phyloP scores from a whole-genome alignment of 257 asterid species.

The Agastache rugosa region DNA sequence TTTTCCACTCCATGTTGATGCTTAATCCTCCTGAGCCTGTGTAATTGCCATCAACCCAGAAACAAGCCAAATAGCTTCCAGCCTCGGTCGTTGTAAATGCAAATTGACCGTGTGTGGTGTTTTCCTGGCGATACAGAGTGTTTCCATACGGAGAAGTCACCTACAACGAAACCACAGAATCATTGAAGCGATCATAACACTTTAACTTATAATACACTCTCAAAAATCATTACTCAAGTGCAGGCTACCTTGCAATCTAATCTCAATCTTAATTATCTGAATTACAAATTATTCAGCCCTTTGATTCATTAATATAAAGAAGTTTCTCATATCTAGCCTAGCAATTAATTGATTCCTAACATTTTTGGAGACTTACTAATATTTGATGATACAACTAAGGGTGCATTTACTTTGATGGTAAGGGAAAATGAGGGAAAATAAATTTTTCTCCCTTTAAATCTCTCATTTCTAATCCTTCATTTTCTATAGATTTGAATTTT shows the following conservation, averaged over 20 bases:
- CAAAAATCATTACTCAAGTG: too few relatives aligned
- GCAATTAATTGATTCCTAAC: background rate
- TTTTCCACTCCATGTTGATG: slow-evolving; percentile 59
- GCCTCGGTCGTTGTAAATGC: slow-evolving; percentile 60
- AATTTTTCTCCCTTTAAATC: too few relatives aligned
- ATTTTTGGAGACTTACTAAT: too few relatives aligned
- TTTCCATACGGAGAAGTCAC: slow-evolving; percentile 65
- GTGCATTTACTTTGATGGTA: too few relatives aligned
- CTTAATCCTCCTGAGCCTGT: slow-evolving; percentile 43
- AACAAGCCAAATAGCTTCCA: slow-evolving; percentile 62
- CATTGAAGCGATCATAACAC: background rate
- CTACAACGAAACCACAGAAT: slow-evolving; percentile 39
- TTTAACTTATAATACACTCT: too few relatives aligned
- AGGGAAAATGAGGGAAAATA: too few relatives aligned
- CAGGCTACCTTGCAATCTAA: too few relatives aligned
- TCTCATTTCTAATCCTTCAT: too few relatives aligned
- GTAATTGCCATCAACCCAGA: slow-evolving; percentile 46
- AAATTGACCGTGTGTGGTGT: slow-evolving; percentile 52
- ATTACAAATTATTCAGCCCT: background rate
- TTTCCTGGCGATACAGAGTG: slow-evolving; percentile 50
- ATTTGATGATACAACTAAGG: too few relatives aligned
- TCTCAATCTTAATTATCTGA: background rate
- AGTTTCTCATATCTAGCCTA: background rate
- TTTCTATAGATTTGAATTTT: too few relatives aligned
- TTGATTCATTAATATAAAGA: background rate